These are phyloP conservation scores for Rhizoclosmatium sp. DNA, from an alignment of 192 early-diverging fungal genomes.

Conservation along the genomic window DNA sequence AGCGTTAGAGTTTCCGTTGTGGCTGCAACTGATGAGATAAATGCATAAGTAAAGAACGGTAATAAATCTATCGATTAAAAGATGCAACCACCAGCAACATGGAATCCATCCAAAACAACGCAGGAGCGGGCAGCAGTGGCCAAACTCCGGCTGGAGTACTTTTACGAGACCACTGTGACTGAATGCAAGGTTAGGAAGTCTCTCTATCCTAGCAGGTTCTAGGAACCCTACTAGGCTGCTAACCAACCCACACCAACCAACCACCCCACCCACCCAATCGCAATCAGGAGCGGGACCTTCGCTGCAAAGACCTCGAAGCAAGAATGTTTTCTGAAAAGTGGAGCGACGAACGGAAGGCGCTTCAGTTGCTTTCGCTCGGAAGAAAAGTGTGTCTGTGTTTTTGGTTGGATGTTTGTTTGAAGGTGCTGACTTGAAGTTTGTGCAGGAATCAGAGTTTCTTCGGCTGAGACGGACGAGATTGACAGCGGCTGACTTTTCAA, in stretches of 20 bases:
- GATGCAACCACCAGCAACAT: too few species aligned
- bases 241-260: background rate
- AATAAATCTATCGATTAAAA: too few species aligned
- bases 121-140: conserved; percentile 89
- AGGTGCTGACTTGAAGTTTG: background rate
- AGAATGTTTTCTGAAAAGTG: conserved; percentile 76
- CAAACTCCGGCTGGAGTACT: conserved; percentile 91
- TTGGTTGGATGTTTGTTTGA: background rate
- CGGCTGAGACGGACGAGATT: conserved; percentile 87
- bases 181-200: conserved; percentile 69
- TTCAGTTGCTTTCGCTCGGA: conserved; percentile 80
- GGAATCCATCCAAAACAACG: conserved; percentile 63
- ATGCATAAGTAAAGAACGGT: too few species aligned
- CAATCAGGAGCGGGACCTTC: conserved; percentile 38
- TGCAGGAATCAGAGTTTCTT: conserved; percentile 87
- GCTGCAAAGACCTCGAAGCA: conserved; percentile 82
- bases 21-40: too few species aligned
- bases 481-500: conserved; percentile 90
- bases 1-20: too few species aligned
- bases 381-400: conserved; percentile 57
- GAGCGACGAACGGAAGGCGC: conserved; percentile 86
- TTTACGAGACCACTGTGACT: conserved; percentile 87
- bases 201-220: background rate
- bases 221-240: background rate
- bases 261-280: background rate